Base-by-base conservation (phyloP, 106 monocot species). In the Apostasia shenzhenica region DNA sequence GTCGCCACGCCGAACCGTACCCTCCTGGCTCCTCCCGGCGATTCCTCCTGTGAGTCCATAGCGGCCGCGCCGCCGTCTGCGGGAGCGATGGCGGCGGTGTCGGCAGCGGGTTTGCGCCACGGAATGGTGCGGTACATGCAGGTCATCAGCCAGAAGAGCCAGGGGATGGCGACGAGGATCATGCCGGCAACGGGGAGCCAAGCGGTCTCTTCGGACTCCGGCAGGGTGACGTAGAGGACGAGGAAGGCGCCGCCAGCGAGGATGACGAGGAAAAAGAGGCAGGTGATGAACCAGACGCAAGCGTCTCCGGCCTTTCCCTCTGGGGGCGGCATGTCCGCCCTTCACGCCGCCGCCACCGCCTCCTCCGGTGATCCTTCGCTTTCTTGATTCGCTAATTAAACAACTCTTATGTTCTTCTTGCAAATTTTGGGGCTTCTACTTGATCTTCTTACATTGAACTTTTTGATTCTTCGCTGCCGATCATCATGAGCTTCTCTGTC, bases 61-160 rank as follows among this genome's bases (percentile, higher is more conserved):
- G 39, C 14, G 1, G 1, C 73, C 2, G 46, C 42, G 9, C 9
- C 41, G n/a, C 3, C 45, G n/a, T 41, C 49, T 2, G 45, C 59
- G 0, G 9, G 45, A 6, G 48, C 45, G 0, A 42, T 55, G n/a
- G 1, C 60, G 14, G 52, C 69, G 8, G 7, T n/a, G 69, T 39
- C 38, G 2, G 63, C 43, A 44, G 70, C 11, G 10, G 40, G 12
- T 3, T 47, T 46, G 8, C 57, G 39, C 11, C 5, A 2, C 2
- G 56, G 1, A 48, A 77, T 1, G 41, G 37, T 14, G 4, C 83
- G 76, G 69, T 86, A 91, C 14, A 77, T 9, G 71, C 78, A 86
- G 40, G 69, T 84, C 45, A 62, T 5, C 68, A 78, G 58, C 90
- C 90, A 91, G 74, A 91, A 86, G 37, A 61, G 1, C 90, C 90